Evolutionary conservation across 495 filamentous ascomycete genomes (phyloP).

Genomic region (Penicillium bovifimosum): DNA sequence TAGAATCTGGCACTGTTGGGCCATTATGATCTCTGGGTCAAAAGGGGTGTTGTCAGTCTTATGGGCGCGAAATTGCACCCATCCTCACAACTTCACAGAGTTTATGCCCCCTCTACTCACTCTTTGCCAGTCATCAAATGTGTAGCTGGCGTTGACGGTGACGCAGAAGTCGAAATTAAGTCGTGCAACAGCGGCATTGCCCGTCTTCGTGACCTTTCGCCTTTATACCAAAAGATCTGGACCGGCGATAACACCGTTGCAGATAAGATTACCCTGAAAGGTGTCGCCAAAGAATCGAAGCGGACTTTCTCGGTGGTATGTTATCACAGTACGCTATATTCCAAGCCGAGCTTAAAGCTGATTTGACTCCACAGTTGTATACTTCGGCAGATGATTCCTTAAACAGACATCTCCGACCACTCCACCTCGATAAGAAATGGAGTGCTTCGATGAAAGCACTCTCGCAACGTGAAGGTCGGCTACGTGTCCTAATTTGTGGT

Average conservation of each 20-base stretch:
- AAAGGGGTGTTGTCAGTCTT: conserved; percentile 56
- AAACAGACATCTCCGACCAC: conserved; percentile 50
- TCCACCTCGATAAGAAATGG: conserved; percentile 64
- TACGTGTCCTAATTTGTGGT: conserved; percentile 61
- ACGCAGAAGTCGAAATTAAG: conserved; percentile 46
- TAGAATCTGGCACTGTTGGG: conserved; percentile 66
- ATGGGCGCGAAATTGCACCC: conserved; percentile 59
- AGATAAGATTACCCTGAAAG: conserved; percentile 35
- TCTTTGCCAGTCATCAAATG: conserved; percentile 67
- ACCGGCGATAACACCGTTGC: conserved; percentile 44
- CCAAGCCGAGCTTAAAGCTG: background rate
- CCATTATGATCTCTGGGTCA: conserved; percentile 66
- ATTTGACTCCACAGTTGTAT: conserved; percentile 31
- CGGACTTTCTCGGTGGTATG: conserved; percentile 44
- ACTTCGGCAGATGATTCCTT: conserved; percentile 44
- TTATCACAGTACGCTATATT: background rate
- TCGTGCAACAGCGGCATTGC: conserved; percentile 52
- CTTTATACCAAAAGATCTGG: conserved; percentile 72
- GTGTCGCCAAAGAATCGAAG: conserved; percentile 16
- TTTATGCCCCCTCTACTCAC: conserved; percentile 72
- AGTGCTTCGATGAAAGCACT: conserved; percentile 38
- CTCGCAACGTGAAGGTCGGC: conserved; percentile 31
- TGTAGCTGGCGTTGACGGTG: conserved; percentile 40
- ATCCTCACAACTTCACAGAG: conserved; percentile 47
- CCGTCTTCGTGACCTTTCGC: conserved; percentile 56